Conservation (phyloP, 352 stramenopile species). For the Lagenidium giganteum region DNA sequence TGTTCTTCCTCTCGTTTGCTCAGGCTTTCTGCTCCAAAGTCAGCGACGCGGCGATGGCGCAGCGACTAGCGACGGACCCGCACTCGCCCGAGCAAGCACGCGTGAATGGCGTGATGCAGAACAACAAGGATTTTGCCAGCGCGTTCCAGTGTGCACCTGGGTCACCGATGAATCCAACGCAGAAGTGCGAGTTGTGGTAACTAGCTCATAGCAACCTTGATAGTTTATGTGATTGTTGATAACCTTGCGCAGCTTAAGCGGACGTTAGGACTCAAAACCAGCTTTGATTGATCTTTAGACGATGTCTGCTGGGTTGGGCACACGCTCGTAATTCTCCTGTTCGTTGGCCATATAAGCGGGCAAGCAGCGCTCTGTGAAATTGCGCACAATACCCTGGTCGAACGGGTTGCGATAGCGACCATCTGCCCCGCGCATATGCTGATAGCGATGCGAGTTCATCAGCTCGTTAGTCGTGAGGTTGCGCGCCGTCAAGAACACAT, state of each 20-base stretch:
- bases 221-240: too few relatives aligned
- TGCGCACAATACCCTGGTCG: too few relatives aligned
- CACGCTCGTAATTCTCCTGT: background rate
- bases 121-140: constrained; percentile 46
- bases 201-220: constrained; percentile 2
- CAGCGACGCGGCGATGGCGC: constrained; percentile 34
- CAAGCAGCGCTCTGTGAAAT: too few relatives aligned
- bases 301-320: too few relatives aligned
- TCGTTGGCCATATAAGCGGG: too few relatives aligned
- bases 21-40: constrained; percentile 54
- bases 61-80: constrained; percentile 33
- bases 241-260: too few relatives aligned
- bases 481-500: constrained; percentile 42
- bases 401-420: too few relatives aligned
- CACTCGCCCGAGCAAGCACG: constrained; percentile 52
- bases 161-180: constrained; percentile 55
- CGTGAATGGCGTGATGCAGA: constrained; percentile 63
- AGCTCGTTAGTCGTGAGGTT: constrained; percentile 67
- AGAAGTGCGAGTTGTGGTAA: constrained; percentile 72
- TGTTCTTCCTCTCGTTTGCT: constrained; percentile 68
- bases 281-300: too few relatives aligned
- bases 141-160: constrained; percentile 36
- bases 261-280: too few relatives aligned
- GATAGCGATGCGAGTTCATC: constrained; percentile 49
- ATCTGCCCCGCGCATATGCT: too few relatives aligned